Evolutionary conservation across 495 filamentous ascomycete species (phyloP).

Genomic region (Cercophora samala): DNA sequence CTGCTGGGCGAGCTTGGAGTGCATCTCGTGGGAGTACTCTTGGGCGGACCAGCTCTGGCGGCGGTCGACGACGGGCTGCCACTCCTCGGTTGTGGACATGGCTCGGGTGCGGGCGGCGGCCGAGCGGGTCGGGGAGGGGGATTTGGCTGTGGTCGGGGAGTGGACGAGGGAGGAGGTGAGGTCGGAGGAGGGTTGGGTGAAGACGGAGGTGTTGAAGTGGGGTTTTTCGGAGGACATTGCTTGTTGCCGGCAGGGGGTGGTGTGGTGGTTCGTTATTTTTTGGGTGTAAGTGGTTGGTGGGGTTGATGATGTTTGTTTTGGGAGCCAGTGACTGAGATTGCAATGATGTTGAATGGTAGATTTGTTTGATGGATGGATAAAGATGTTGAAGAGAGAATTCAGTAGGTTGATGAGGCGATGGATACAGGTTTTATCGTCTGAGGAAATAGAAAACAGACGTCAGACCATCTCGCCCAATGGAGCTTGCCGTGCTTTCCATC

Average conservation of each 20-base stretch:
- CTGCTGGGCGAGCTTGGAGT: constrained; percentile 29
- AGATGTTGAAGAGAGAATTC: neutral
- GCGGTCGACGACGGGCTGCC: constrained; percentile 44
- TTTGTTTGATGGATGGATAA: neutral
- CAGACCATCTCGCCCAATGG: neutral
- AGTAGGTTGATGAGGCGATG: neutral
- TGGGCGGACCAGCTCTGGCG: constrained; percentile 46
- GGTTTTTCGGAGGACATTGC: neutral
- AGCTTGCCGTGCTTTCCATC: neutral
- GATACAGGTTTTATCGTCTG: neutral
- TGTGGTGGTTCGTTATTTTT: neutral
- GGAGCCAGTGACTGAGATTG: neutral
- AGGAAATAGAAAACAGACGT: neutral
- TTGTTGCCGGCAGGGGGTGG: too few relatives aligned
- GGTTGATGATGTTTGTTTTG: neutral
- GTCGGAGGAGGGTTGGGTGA: neutral
- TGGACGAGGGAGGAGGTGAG: neutral
- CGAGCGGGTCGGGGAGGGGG: constrained; percentile 13
- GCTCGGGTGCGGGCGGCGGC: constrained; percentile 34
- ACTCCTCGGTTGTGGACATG: constrained; percentile 36
- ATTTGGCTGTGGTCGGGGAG: neutral
- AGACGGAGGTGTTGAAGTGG: neutral
- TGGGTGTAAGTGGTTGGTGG: neutral
- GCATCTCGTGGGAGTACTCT: constrained; percentile 45
- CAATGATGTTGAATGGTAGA: neutral